Conservation (phyloP, 352 stramenopile species). For the Phytophthora foliorum region DNA sequence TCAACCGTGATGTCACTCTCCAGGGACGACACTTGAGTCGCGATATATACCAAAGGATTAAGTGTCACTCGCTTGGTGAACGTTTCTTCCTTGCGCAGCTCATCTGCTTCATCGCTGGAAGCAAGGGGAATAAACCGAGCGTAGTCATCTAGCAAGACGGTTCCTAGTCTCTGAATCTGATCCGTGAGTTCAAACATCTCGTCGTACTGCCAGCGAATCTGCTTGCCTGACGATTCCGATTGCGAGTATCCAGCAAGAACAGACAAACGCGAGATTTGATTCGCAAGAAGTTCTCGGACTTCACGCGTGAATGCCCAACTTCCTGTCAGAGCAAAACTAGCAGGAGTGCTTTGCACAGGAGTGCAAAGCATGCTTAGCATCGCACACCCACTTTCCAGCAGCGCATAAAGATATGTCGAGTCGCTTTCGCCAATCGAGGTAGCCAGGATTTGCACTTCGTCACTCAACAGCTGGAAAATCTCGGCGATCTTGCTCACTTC, state of each 20-base stretch:
- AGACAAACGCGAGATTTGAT: conserved; percentile 72
- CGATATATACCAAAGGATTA: conserved; percentile 80
- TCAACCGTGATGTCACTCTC: conserved; percentile 33
- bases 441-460: conserved; percentile 63
- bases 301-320: conserved; percentile 72
- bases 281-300: conserved; percentile 70
- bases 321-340: conserved; percentile 48
- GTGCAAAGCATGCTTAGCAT: conserved; percentile 75
- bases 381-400: conserved; percentile 74
- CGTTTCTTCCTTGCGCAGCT: conserved; percentile 68
- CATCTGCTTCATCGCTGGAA: conserved; percentile 56
- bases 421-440: conserved; percentile 72
- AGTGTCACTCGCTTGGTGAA: conserved; percentile 69
- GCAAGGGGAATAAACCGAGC: conserved; percentile 52
- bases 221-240: conserved; percentile 27
- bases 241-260: conserved; percentile 58
- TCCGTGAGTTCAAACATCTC: conserved; percentile 76
- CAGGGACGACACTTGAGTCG: conserved; percentile 45
- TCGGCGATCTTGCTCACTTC: conserved; percentile 86
- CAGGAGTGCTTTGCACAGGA: conserved; percentile 41
- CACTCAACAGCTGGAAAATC: conserved; percentile 65
- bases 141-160: conserved; percentile 66
- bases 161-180: conserved; percentile 69
- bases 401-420: conserved; percentile 61
- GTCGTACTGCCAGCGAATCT: conserved; percentile 57